Conservation (phyloP, 2,329 filamentous ascomycete genomes). For the Epichloe sp. region DNA sequence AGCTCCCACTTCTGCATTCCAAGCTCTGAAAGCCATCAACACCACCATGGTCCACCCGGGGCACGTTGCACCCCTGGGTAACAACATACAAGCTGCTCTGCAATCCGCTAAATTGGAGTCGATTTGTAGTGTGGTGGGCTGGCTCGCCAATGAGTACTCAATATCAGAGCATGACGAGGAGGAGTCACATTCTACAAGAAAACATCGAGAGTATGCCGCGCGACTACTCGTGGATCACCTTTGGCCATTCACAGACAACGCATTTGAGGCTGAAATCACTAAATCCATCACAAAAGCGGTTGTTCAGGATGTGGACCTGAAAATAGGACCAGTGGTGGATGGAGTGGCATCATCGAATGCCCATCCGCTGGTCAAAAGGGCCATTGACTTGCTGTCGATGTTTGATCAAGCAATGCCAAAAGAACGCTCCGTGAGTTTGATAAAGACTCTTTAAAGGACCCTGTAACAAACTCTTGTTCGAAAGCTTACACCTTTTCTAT, state of each 20-base stretch:
- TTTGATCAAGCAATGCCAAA: slow-evolving; percentile 54
- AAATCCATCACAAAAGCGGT: slow-evolving; percentile 39
- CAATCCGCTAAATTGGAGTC: slow-evolving; percentile 34
- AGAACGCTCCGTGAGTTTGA: slow-evolving; percentile 42
- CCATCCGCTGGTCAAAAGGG: slow-evolving; percentile 43
- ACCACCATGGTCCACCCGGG: slow-evolving; percentile 39
- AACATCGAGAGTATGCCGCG: slow-evolving; percentile 43
- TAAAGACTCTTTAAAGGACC: too few relatives aligned
- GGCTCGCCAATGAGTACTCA: slow-evolving; percentile 46
- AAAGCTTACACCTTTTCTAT: neutral
- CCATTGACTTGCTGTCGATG: slow-evolving; percentile 44
- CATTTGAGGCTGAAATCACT: slow-evolving; percentile 41
- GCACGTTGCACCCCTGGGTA: slow-evolving; percentile 39
- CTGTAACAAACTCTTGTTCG: too few relatives aligned
- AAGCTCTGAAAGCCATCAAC: slow-evolving; percentile 33
- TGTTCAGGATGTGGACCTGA: slow-evolving; percentile 33
- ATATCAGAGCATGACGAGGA: slow-evolving; percentile 44
- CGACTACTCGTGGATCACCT: slow-evolving; percentile 42
- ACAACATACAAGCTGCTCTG: slow-evolving; percentile 34
- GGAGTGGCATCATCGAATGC: slow-evolving; percentile 42
- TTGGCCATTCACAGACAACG: slow-evolving; percentile 41
- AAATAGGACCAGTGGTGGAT: slow-evolving; percentile 35
- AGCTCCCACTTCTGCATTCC: slow-evolving; percentile 36
- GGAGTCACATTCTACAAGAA: slow-evolving; percentile 37
- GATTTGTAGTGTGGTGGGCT: slow-evolving; percentile 42